Base-by-base conservation (phyloP, 179 eudicot genomes). In the Patellifolia procumbens region DNA sequence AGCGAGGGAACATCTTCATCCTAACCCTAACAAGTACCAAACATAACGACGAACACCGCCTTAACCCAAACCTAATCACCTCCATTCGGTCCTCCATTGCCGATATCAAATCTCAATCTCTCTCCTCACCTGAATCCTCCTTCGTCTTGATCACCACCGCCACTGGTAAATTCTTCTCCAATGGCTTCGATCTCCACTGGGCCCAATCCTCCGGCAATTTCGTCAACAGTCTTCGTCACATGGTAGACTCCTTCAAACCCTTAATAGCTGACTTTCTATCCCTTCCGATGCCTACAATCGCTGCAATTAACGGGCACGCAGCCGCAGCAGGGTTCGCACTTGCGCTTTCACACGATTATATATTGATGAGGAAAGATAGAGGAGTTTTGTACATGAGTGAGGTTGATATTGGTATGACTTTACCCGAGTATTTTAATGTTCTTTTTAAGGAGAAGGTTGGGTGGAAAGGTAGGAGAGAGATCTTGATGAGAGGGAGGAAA, bases 281-380 rank as follows among this genome's bases (percentile, higher is more conserved):
- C 13, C 87, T 93, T 52, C 97, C 91, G 0, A 88, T 91, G 91
- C 98, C 95, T 26, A 93, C 97, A 0, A 80, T 93, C 35, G 97
- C 95, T 20, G 92, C 90, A 11, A 84, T 91, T n/a, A 79, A 90
- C 5, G 98, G 97, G 26, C 98, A 93, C 81, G 98, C 98, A 16
- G 89, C 93, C 3, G 93, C 93, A 7, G 93, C 97, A 1, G 98
- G 97, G 11, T 48, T 90, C 75, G 52, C 82, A 28, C 81, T 93
- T 1, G 93, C 93, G 29, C 73, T 93, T 52, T 60, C 90, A 64
- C 97, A 91, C 64, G 98, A 93, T 63, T 86, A 93, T 51, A 77
- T 91, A 28, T 7, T 85, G 20, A 93, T 93, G 97, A 85, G 91
- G 73, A 74, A 81, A 24, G 89, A 86, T 32, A 82, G 78, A 13